phyloP scores from a whole-genome alignment of 2,329 filamentous ascomycete species.

The Sporothrix luriei region DNA sequence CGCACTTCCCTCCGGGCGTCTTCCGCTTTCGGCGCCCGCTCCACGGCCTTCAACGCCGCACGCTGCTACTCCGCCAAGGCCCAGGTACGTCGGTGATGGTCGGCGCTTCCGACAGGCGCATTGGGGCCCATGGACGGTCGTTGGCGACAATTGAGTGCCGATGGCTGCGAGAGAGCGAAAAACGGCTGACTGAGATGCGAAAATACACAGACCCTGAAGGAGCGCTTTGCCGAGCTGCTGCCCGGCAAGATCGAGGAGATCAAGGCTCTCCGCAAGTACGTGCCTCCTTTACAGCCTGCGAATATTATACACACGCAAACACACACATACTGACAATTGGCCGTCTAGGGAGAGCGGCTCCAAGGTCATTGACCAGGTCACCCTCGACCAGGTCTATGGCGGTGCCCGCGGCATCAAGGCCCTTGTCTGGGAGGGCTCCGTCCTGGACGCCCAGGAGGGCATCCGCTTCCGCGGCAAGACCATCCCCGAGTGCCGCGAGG shows the following conservation, averaged over 20 bases:
- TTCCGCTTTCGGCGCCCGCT: slow-evolving; percentile 64
- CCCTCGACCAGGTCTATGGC: slow-evolving; percentile 98
- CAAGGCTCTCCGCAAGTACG: slow-evolving; percentile 96
- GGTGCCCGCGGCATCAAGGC: slow-evolving; percentile 99
- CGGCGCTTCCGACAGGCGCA: slow-evolving; percentile 6
- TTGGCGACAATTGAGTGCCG: not conserved
- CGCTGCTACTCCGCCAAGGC: slow-evolving; percentile 94
- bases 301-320: not conserved
- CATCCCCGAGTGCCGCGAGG: slow-evolving; percentile 96
- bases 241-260: slow-evolving; percentile 98
- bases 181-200: slow-evolving; percentile 22
- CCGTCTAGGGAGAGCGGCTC: slow-evolving; percentile 79
- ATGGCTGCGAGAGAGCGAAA: not conserved
- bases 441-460: slow-evolving; percentile 97
- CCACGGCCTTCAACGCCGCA: slow-evolving; percentile 75
- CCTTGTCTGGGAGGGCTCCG: slow-evolving; percentile 98
- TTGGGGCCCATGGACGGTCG: not conserved
- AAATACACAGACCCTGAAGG: slow-evolving; percentile 78
- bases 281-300: slow-evolving; percentile 35
- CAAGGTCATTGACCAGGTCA: slow-evolving; percentile 97
- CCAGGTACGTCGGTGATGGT: slow-evolving; percentile 59
- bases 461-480: slow-evolving; percentile 99
- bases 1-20: slow-evolving; percentile 72
- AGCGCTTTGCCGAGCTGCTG: slow-evolving; percentile 94
- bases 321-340: slow-evolving; percentile 20